Evolutionary conservation across 306 rosid genomes (phyloP), one percentile per base, ranked within the genome.

Genomic region (Lathyrus aphaca): DNA sequence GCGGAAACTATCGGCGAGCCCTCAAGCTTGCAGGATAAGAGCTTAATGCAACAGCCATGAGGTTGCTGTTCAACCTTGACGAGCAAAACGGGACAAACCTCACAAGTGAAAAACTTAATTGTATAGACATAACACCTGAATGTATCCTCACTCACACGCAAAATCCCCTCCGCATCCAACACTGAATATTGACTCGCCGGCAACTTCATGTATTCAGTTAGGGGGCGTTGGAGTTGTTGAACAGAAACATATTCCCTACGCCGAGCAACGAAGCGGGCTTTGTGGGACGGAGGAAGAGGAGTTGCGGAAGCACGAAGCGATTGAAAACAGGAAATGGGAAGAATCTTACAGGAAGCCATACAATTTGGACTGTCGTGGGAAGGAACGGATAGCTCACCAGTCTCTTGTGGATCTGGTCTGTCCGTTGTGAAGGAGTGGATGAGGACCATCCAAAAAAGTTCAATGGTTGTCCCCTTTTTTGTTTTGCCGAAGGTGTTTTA

Each of bases 161-260:
- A 97, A 30, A 94, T 94, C 85, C 98, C 77, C 92, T 94, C 97
- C 8, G 96, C 98, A 14, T 94, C 98, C 86, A 93, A 80, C 57
- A 94, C 98, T 25, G 98, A 94, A 68, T 94, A 94, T 74, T 94
- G 97, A 79, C 98, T 94, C 10, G 98, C 96, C 17, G 97, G 98
- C 55, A 94, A 85, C 38, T 90, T 85, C 97, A 94, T 88, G 59
- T 94, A 90, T 45, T 94, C 97, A 73, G 82, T 71, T 86, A 94
- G 83, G 61, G 98, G 95, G 11, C 96, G 96, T 66, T 76, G 50
- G 45, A 90, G 92, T 79, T 85, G 97, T 23, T 70, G 86, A 72
- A 90, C 97, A 1, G 84, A 64, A 50, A 84, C 45, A 4, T 95
- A 84, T 57, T 90, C 96, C 68, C 57, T 87, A 10, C 97, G 84